Evolutionary conservation across 2,329 filamentous ascomycete genomes (phyloP).

Genomic region (Calonectria henricotiae): DNA sequence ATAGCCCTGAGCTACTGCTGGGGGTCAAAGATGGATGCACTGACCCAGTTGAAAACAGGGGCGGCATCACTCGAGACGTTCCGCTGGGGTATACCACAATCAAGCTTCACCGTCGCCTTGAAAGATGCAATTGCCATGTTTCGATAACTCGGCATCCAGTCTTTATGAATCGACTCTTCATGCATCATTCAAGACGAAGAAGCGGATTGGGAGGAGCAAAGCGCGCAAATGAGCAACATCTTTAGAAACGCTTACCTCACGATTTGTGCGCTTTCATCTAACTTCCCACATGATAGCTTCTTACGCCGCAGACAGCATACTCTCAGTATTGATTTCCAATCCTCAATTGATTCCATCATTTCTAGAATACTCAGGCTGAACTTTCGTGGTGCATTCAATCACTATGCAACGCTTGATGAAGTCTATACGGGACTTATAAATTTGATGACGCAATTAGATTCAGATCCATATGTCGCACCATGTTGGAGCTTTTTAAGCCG

Average conservation of each 20-base stretch:
- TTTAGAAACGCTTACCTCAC: constrained; percentile 7
- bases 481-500: constrained; percentile 10
- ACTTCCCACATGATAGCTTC: neutral
- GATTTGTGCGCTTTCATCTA: neutral
- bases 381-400: constrained; percentile 11
- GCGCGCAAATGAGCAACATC: neutral
- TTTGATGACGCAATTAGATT: neutral
- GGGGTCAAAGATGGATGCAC: neutral
- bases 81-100: neutral
- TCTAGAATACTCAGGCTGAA: neutral
- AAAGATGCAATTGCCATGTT: neutral
- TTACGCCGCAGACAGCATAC: neutral
- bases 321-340: neutral
- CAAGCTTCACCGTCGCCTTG: neutral
- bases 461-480: neutral
- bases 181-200: neutral
- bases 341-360: neutral
- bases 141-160: neutral
- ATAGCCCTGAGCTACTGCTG: constrained; percentile 6
- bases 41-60: neutral
- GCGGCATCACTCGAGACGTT: neutral
- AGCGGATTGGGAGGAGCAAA: constrained; percentile 4
- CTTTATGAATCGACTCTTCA: neutral
- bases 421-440: constrained; percentile 1
- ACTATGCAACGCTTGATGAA: constrained; percentile 3